phyloP scores from a whole-genome alignment of 176 grass and related monocot genomes.

The Coix lacrymajobi region DNA sequence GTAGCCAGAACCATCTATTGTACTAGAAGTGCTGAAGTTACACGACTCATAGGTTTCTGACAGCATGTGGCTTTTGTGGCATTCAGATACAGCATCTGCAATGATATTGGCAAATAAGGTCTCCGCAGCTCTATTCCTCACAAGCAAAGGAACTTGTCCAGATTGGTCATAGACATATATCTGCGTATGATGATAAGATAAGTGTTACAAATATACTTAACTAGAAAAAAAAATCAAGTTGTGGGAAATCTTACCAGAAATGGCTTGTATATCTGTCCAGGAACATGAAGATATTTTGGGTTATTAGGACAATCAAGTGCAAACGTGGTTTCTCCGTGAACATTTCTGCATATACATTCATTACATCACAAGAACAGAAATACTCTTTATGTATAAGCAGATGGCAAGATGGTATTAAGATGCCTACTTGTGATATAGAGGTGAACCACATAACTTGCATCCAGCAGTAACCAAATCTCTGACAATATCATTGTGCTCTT shows the following conservation, averaged over 20 bases:
- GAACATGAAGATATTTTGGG: constrained; percentile 48
- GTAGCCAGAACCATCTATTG: background rate
- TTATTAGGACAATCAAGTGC: constrained; percentile 47
- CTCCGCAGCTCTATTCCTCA: constrained; percentile 65
- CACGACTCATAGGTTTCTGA: constrained; percentile 14
- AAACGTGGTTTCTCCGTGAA: background rate
- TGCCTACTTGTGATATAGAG: constrained; percentile 42
- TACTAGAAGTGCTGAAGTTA: background rate
- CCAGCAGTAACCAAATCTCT: constrained; percentile 44
- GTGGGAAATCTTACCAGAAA: constrained; percentile 42
- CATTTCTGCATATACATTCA: constrained; percentile 35
- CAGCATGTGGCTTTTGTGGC: constrained; percentile 21
- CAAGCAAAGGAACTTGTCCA: constrained; percentile 51
- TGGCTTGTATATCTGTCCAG: constrained; percentile 49
- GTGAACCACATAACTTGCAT: constrained; percentile 58
- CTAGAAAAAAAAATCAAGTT: background rate
- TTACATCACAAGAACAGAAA: background rate
- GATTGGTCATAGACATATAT: constrained; percentile 53
- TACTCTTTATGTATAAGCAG: constrained; percentile 5
- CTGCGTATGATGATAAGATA: constrained; percentile 11
- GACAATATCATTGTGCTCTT: constrained; percentile 29
- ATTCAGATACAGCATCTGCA: constrained; percentile 47
- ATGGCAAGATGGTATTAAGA: background rate
- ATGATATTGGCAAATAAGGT: constrained; percentile 52
- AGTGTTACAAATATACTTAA: constrained; percentile 3